These are phyloP conservation scores for Albizia julibrissin DNA, from an alignment of 306 rosid genomes.

Conservation along the genomic window DNA sequence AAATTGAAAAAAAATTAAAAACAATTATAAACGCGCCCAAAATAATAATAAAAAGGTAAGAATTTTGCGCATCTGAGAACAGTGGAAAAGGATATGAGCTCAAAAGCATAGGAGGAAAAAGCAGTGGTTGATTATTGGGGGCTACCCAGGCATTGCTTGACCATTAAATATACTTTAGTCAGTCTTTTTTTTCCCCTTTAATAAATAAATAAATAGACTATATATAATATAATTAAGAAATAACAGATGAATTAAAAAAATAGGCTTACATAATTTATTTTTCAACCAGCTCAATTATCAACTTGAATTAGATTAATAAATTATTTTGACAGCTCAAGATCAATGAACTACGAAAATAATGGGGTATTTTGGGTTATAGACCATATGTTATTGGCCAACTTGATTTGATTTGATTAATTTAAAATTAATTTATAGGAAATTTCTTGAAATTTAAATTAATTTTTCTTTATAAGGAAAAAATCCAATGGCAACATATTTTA, in stretches of 20 bases:
- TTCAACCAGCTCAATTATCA: background rate
- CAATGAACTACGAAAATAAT: background rate
- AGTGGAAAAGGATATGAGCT: slow-evolving; percentile 9
- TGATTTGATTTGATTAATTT: background rate
- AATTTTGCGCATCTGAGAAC: background rate
- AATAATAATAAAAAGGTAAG: background rate
- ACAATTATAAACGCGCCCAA: background rate
- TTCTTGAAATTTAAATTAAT: background rate
- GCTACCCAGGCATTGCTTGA: slow-evolving; percentile 39
- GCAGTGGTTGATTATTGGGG: slow-evolving; percentile 9
- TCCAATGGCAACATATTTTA: no score
- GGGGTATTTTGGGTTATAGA: background rate
- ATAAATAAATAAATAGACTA: background rate
- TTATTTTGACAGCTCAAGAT: background rate
- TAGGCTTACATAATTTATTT: background rate
- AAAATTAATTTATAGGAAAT: background rate
- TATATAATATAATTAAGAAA: background rate
- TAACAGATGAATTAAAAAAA: background rate
- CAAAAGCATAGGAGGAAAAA: slow-evolving; percentile 34
- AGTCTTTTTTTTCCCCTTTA: background rate
- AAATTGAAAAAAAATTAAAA: background rate
- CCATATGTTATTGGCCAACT: background rate
- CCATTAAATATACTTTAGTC: slow-evolving; percentile 2
- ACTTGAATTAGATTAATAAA: background rate
- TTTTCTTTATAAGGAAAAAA: no score